Evolutionary conservation across 495 filamentous ascomycete genomes (phyloP), one percentile per base, ranked within the genome.

Genomic region (Neurospora terricola): DNA sequence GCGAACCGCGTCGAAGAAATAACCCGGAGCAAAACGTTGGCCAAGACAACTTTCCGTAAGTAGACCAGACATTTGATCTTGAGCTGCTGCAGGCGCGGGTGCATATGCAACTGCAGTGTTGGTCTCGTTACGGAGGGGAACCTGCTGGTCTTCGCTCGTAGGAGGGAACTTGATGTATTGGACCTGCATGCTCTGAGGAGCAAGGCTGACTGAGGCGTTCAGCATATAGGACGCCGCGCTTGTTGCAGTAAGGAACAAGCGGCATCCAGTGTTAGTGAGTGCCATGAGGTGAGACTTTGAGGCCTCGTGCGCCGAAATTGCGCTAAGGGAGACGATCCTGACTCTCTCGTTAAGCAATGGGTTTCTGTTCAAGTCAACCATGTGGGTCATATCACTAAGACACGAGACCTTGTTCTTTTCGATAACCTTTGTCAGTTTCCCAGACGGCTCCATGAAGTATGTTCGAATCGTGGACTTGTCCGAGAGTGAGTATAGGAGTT

Each of bases 171-270:
- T 96, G 79, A 98, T 90, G 77, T 95, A 94, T 75, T 96, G 92
- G 27, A 98, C 90, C 79, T 97, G 94, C 94, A 99, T 98, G 82
- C 93, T 98, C 69, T 91, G 95, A 4, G 96, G 95, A 0, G 94
- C 89, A 72, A 84, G 86, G 59, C 81, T 86, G 34, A 84, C 82
- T 30, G 90, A 86, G 36, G 88, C 83, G 18, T 87, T 83, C 7
- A 86, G 84, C 80, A 90, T 91, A 72, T 90, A 91, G 42, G 88
- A 90, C 69, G 90, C 91, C 8, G 92, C 88, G 48, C 91, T 90
- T 2, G 95, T 97, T 7, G 95, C 94, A 77, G 94, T 98, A 71
- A 98, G 85, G 78, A 94, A 98, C 27, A 99, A 88, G 21, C 96
- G 90, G 78, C 93, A 97, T 12, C 96, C 96, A 5, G 93, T 94